Evolutionary conservation across 2,329 filamentous ascomycete genomes (phyloP).

Genomic region (Calonectria henricotiae): DNA sequence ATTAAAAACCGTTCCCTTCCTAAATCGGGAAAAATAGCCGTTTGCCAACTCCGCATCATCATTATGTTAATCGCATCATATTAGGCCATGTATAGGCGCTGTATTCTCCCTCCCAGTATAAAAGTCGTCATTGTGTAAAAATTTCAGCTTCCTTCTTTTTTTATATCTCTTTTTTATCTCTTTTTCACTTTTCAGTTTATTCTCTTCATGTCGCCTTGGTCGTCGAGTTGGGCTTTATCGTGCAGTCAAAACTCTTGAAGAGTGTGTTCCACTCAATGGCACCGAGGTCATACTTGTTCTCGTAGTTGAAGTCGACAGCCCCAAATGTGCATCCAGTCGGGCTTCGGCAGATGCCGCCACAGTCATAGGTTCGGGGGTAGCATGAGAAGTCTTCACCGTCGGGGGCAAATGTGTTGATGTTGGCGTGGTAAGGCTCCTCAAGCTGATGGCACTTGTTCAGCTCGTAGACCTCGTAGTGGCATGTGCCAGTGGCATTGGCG

Average conservation of each 20-base stretch:
- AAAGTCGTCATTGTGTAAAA: neutral
- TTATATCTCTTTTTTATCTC: neutral
- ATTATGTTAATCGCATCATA: slow-evolving; percentile 29
- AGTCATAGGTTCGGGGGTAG: slow-evolving; percentile 62
- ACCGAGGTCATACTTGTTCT: slow-evolving; percentile 66
- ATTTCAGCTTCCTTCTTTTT: neutral
- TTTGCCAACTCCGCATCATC: slow-evolving; percentile 27
- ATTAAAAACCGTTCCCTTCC: slow-evolving; percentile 30
- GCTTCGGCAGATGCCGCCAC: slow-evolving; percentile 65
- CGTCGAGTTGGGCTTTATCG: slow-evolving; percentile 38
- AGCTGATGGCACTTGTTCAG: slow-evolving; percentile 66
- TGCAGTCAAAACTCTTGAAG: slow-evolving; percentile 58
- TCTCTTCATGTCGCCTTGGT: neutral
- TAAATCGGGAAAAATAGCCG: slow-evolving; percentile 35
- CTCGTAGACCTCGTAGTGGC: slow-evolving; percentile 62
- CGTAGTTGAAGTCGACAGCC: slow-evolving; percentile 63
- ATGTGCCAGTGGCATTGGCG: slow-evolving; percentile 66
- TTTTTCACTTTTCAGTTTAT: neutral
- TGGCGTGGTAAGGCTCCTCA: slow-evolving; percentile 58
- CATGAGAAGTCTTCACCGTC: slow-evolving; percentile 68
- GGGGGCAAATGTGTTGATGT: slow-evolving; percentile 67
- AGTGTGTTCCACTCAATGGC: slow-evolving; percentile 64
- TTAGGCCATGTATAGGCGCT: slow-evolving; percentile 8
- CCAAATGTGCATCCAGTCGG: slow-evolving; percentile 71
- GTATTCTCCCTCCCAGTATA: slow-evolving; percentile 3